Evolutionary conservation across 192 early-diverging fungal genomes (phyloP).

Genomic region (Martensiomyces pterosporus): DNA sequence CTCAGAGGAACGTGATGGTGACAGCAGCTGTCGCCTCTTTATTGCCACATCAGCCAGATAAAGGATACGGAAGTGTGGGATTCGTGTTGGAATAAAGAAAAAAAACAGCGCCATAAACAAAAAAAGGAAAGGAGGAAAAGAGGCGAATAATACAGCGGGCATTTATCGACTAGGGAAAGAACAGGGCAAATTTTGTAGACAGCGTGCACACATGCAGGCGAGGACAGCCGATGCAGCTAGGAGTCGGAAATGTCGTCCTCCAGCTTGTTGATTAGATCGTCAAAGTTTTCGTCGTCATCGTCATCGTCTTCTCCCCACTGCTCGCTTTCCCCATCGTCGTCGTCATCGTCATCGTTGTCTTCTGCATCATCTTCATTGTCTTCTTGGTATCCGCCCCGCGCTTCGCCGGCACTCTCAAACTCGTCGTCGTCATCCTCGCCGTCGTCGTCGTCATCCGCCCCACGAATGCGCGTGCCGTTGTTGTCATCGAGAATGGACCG

Average conservation of each 20-base stretch:
- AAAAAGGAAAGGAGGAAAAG: too few relatives aligned
- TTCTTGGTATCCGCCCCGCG: neutral
- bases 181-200: too few relatives aligned
- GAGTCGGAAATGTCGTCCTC: constrained; percentile 52
- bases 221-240: too few relatives aligned
- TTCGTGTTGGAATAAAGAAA: too few relatives aligned
- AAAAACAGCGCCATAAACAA: too few relatives aligned
- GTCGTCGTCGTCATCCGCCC: constrained; percentile 2
- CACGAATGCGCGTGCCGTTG: neutral
- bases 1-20: too few relatives aligned
- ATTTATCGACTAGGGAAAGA: too few relatives aligned
- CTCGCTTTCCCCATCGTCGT: constrained; percentile 15
- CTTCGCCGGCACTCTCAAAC: constrained; percentile 8
- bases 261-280: constrained; percentile 52
- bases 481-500: constrained; percentile 6
- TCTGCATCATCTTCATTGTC: neutral
- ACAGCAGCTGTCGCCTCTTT: too few relatives aligned
- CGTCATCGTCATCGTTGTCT: neutral
- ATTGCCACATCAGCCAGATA: too few relatives aligned
- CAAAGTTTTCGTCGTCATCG: constrained; percentile 40
- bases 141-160: too few relatives aligned
- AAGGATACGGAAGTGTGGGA: too few relatives aligned
- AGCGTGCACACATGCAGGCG: too few relatives aligned
- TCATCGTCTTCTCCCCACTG: constrained; percentile 47
- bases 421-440: constrained; percentile 9